Conservation (phyloP, 75 land plant genomes). For the Pinus tabuliformis region DNA sequence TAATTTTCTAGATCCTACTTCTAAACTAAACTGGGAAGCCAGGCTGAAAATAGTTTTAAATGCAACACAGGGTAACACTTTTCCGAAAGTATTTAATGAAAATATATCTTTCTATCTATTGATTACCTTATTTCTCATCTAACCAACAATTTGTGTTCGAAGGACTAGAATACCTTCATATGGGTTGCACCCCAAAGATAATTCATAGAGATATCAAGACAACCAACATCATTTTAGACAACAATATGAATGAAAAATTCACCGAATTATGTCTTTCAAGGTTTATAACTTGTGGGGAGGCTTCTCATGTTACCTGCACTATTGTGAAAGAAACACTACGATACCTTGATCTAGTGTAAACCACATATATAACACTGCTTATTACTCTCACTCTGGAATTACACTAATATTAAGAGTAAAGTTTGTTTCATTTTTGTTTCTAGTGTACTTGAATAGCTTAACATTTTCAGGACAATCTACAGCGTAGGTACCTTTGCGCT, state of each 20-base stretch:
- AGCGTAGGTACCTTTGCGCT: slow-evolving; percentile 10
- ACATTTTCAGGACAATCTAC: neutral
- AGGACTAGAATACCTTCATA: no score
- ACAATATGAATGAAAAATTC: neutral
- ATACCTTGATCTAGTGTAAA: slow-evolving; percentile 18
- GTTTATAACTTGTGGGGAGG: neutral
- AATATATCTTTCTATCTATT: no score
- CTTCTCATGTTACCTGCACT: neutral
- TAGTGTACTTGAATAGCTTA: no score
- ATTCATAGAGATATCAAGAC: no score
- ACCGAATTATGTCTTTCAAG: slow-evolving; percentile 15
- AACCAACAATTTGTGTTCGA: no score
- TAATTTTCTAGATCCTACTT: neutral
- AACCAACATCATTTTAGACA: no score
- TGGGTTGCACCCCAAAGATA: no score
- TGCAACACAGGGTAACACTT: slow-evolving; percentile 20
- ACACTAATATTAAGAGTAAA: no score
- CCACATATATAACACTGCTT: neutral
- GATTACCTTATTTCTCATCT: no score
- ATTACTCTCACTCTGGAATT: no score
- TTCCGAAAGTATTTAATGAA: no score
- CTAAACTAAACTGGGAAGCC: slow-evolving; percentile 14
- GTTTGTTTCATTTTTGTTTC: no score
- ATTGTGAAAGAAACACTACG: slow-evolving; percentile 7
- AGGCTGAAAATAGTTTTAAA: slow-evolving; percentile 18